A percentile compares a stretch with the other conserved stretches of the same genome.
Conservation (phyloP, 257 asterid species). For the Salvia hispanica region DNA sequence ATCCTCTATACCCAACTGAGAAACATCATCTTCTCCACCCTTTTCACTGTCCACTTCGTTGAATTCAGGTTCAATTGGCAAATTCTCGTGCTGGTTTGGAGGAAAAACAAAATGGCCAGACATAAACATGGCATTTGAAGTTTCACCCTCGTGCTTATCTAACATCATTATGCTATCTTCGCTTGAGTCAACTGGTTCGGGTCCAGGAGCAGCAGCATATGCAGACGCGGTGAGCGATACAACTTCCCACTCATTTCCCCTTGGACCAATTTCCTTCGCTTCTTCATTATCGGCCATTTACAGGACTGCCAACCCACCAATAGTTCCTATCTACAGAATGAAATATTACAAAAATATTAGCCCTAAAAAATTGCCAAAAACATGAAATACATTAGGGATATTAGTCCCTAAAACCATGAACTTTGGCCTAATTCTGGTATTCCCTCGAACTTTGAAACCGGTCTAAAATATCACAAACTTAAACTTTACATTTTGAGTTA, state of each 20-base stretch:
- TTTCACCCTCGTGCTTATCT: slow-evolving; percentile 46
- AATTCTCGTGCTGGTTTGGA: slow-evolving; percentile 71
- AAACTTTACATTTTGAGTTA: too few species aligned
- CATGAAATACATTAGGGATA: not conserved
- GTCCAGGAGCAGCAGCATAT: slow-evolving; percentile 79
- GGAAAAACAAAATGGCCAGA: slow-evolving; percentile 81
- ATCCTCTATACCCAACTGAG: slow-evolving; percentile 38
- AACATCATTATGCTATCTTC: slow-evolving; percentile 37
- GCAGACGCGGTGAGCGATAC: slow-evolving; percentile 81
- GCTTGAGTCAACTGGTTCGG: slow-evolving; percentile 38
- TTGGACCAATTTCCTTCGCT: slow-evolving; percentile 51
- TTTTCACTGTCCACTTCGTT: slow-evolving; percentile 41
- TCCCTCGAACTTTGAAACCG: too few species aligned
- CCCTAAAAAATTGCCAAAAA: not conserved
- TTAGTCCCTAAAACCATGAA: too few species aligned
- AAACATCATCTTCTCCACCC: slow-evolving; percentile 34
- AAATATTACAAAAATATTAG: not conserved
- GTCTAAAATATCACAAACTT: too few species aligned
- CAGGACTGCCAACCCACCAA: slow-evolving; percentile 17
- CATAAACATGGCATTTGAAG: slow-evolving; percentile 68
- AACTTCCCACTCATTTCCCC: slow-evolving; percentile 91
- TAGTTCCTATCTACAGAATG: slow-evolving; percentile 10
- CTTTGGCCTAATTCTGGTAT: too few species aligned
- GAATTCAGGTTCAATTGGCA: slow-evolving; percentile 50
- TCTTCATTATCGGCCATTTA: slow-evolving; percentile 63